Conservation (phyloP, 192 early-diverging fungal genomes). For the Spinellus fusiger region DNA sequence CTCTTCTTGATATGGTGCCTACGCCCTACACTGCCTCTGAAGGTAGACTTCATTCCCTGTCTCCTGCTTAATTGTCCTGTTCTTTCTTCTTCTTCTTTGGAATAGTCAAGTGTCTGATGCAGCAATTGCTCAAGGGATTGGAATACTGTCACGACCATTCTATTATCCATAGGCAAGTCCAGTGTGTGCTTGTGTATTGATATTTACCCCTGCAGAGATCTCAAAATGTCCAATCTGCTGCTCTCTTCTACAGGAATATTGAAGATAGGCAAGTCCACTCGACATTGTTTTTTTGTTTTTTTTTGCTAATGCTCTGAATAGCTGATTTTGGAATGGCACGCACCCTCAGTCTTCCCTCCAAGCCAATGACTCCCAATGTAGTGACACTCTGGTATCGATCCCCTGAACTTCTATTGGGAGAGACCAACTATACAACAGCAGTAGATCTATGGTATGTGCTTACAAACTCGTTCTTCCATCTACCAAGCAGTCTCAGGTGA, state of each 20-base stretch:
- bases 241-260: constrained; percentile 59
- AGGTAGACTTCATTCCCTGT: constrained; percentile 26
- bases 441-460: constrained; percentile 69
- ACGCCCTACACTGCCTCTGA: constrained; percentile 52
- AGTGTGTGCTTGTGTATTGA: neutral
- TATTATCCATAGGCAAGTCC: constrained; percentile 45
- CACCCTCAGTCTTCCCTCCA: constrained; percentile 48
- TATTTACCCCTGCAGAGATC: constrained; percentile 43
- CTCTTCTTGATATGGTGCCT: constrained; percentile 45
- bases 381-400: constrained; percentile 86
- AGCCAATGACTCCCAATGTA: constrained; percentile 76
- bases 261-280: constrained; percentile 55
- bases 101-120: constrained; percentile 67
- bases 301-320: constrained; percentile 8
- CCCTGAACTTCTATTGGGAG: constrained; percentile 74
- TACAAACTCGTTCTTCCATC: constrained; percentile 9
- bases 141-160: constrained; percentile 62
- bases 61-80: neutral
- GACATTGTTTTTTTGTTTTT: neutral
- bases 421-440: constrained; percentile 62
- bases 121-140: constrained; percentile 65
- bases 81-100: neutral
- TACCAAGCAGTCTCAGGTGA: too few relatives aligned
- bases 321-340: constrained; percentile 82
- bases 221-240: constrained; percentile 76